Conservation (phyloP, 441 rosid species). For the Pelargonium citronellum region DNA sequence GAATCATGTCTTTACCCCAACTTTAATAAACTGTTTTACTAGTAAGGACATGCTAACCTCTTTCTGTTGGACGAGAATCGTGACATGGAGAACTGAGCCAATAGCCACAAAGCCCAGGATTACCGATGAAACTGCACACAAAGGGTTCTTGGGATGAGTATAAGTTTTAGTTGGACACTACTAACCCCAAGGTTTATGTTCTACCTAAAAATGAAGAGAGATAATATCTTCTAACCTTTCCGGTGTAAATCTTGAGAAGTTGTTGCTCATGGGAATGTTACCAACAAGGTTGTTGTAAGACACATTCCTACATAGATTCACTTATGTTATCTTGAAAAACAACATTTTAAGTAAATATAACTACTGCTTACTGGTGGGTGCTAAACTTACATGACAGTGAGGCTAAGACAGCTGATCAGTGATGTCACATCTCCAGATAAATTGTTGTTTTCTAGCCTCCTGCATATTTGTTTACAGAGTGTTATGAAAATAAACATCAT, state of each 20-base stretch:
- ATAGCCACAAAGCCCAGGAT: conserved; percentile 68
- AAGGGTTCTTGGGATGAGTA: conserved; percentile 25
- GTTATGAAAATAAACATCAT: background rate
- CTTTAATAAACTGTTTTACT: background rate
- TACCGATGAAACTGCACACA: conserved; percentile 59
- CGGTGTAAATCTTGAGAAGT: conserved; percentile 60
- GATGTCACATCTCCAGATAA: conserved; percentile 74
- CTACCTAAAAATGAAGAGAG: no score
- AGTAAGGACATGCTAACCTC: conserved; percentile 42
- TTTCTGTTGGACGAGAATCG: conserved; percentile 45
- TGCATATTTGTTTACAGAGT: conserved; percentile 18
- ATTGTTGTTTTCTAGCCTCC: conserved; percentile 68
- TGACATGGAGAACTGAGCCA: conserved; percentile 79
- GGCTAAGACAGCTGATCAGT: conserved; percentile 77
- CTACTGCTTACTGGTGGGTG: background rate
- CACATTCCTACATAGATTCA: conserved; percentile 48
- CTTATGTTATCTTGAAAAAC: background rate
- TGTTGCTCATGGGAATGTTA: conserved; percentile 62
- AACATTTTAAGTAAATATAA: background rate
- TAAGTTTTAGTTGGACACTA: conserved; percentile 16
- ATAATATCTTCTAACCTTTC: conserved; percentile 29
- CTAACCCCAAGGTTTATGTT: conserved; percentile 17
- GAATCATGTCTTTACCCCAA: no score
- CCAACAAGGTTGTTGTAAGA: conserved; percentile 78
- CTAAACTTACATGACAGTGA: conserved; percentile 45